Percentiles rank a stretch among this genome's conserved stretches.
Evolutionary conservation across 2,329 filamentous ascomycete species (phyloP).

Genomic region (Aschersonia sp.): DNA sequence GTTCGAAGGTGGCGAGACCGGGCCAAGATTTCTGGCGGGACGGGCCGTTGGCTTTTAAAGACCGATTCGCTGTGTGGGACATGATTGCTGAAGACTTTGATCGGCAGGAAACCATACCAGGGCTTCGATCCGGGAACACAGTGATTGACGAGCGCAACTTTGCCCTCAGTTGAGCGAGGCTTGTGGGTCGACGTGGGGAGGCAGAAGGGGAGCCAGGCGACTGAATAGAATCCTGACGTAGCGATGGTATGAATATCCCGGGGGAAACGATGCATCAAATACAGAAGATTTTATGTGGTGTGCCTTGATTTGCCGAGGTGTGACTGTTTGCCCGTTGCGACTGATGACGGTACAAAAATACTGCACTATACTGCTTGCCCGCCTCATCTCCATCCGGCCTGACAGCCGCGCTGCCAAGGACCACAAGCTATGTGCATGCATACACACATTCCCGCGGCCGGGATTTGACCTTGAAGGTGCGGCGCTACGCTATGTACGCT

Average conservation of each 20-base stretch:
- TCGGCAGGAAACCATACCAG: conserved; percentile 18
- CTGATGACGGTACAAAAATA: too few species aligned
- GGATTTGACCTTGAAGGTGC: too few species aligned
- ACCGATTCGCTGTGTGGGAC: conserved; percentile 21
- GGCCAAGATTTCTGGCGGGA: background rate
- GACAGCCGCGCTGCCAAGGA: too few species aligned
- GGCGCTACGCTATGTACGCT: too few species aligned
- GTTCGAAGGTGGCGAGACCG: conserved; percentile 4
- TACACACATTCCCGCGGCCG: too few species aligned
- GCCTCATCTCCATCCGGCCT: too few species aligned
- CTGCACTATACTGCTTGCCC: too few species aligned
- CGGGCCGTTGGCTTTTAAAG: conserved; percentile 11
- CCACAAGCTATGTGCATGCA: too few species aligned
- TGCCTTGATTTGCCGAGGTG: too few species aligned
- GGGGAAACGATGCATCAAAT: too few species aligned
- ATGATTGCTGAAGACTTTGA: conserved; percentile 21
- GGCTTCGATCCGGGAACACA: conserved; percentile 21
- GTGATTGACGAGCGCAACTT: conserved; percentile 24
- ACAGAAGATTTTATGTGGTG: too few species aligned
- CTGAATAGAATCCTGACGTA: background rate
- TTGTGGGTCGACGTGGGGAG: background rate
- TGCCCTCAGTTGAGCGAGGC: conserved; percentile 4
- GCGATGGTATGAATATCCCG: background rate
- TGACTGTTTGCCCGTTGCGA: too few species aligned
- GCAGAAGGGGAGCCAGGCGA: background rate